Conservation (phyloP, 2,329 filamentous ascomycete genomes). For the Microcyclospora pomicola region DNA sequence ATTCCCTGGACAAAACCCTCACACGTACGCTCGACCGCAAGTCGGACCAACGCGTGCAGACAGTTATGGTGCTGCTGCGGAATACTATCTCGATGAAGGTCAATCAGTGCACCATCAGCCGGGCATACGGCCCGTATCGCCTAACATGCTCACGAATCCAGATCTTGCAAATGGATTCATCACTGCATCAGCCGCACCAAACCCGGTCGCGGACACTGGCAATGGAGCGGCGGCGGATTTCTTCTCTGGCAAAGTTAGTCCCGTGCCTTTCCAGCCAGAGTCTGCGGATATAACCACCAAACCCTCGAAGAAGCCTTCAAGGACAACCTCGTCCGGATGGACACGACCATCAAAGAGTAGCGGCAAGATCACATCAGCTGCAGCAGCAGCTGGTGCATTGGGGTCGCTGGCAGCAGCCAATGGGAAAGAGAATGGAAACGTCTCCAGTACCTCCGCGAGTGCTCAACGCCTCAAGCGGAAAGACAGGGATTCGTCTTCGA, state of each 20-base stretch:
- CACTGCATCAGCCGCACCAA: slow-evolving; percentile 35
- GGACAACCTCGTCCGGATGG: background rate
- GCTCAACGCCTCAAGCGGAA: background rate
- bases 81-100: slow-evolving; percentile 50
- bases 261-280: slow-evolving; percentile 2
- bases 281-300: background rate
- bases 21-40: slow-evolving; percentile 30
- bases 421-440: background rate
- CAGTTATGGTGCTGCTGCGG: slow-evolving; percentile 40
- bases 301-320: slow-evolving; percentile 3
- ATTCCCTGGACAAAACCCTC: slow-evolving; percentile 45
- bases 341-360: background rate
- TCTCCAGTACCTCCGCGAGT: background rate
- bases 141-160: slow-evolving; percentile 41
- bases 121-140: slow-evolving; percentile 40
- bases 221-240: slow-evolving; percentile 46
- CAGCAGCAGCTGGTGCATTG: background rate
- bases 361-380: background rate
- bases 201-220: slow-evolving; percentile 47
- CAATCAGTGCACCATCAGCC: slow-evolving; percentile 46
- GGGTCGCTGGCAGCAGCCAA: background rate
- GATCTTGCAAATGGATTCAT: slow-evolving; percentile 41
- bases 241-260: slow-evolving; percentile 26
- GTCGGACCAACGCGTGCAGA: slow-evolving; percentile 28
- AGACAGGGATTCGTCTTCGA: background rate